Conservation (phyloP, 169 alveolate genomes). For the Plasmodium vinckei region DNA sequence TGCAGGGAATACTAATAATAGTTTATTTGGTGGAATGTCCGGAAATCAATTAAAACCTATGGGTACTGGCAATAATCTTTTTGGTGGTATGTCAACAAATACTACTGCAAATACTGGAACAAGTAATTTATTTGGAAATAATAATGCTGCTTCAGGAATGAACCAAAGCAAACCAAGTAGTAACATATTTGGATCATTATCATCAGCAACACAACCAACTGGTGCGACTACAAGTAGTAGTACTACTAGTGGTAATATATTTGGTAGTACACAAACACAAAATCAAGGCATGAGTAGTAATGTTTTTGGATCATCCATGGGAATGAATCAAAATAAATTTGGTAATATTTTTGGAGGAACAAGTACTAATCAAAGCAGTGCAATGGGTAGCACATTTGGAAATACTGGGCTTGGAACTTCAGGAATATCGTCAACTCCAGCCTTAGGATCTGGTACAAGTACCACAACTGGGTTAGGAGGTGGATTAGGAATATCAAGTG, state of each 20-base stretch:
- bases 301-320: constrained; percentile 31
- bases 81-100: constrained; percentile 58
- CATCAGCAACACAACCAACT: constrained; percentile 48
- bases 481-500: too few species aligned
- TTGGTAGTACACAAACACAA: constrained; percentile 19
- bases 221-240: constrained; percentile 22
- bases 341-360: constrained; percentile 38
- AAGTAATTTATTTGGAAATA: constrained; percentile 41
- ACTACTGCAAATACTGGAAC: constrained; percentile 32
- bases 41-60: constrained; percentile 15
- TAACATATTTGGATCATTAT: constrained; percentile 47
- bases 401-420: constrained; percentile 11
- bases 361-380: constrained; percentile 4
- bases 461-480: background rate
- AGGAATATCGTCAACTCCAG: constrained; percentile 1
- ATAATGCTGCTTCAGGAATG: background rate
- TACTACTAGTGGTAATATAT: constrained; percentile 26
- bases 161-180: constrained; percentile 51
- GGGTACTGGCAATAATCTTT: constrained; percentile 22
- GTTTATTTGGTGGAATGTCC: constrained; percentile 35
- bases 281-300: constrained; percentile 32
- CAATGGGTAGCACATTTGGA: background rate
- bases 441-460: constrained; percentile 1
- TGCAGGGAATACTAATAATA: background rate
- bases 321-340: constrained; percentile 56